Evolutionary conservation across 139 green algal genomes (phyloP), one percentile per base, ranked within the genome.

Genomic region (Coelastrella sp.): DNA sequence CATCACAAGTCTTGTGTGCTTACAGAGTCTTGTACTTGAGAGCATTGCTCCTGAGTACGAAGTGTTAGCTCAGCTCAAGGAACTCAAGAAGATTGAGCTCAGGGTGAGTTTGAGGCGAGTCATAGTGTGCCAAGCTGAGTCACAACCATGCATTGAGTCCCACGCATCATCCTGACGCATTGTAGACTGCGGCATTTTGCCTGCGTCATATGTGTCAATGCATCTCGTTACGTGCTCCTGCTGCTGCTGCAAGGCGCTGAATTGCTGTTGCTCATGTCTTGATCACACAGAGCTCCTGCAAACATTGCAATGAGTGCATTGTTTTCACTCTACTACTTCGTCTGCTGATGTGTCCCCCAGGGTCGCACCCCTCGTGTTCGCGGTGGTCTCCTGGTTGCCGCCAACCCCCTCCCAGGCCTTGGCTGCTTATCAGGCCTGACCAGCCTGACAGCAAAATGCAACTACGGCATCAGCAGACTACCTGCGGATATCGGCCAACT

Each of bases 381-480:
- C n/a, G 58, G 17, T 58, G 80, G 68, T 3, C 57, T 88, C 13
- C 23, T 85, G 7, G 58, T 88, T 3, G 80, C 80, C 4, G 17
- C 19, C 80, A 91, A 88, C 88, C 88, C 88, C 3, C 88, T 91
- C 58, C 80, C 80, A 3, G 88, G 88, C 7, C n/a, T 91, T 14
- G 79, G 68, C 11, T 13, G 4, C 8, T 65, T 91, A n/a, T 77
- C 57, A 2, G 23, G 23, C 20, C 80, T 91, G 17, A 88, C 80
- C 7, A 14, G 23, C 54, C 80, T 91, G 57, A 60, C 83, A 32
- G 80, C 88, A 20, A 73, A 80, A 16, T 88, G 88, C 80, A 91
- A 91, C 88, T 91, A 91, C 66, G 88, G 88, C 71, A 87, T 91
- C 87, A 91, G 54, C 78, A 80, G 87, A 60, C 66, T 91, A 19